These are phyloP conservation scores for Penicillium roqueforti DNA, from an alignment of 495 filamentous ascomycete genomes.

Conservation along the genomic window DNA sequence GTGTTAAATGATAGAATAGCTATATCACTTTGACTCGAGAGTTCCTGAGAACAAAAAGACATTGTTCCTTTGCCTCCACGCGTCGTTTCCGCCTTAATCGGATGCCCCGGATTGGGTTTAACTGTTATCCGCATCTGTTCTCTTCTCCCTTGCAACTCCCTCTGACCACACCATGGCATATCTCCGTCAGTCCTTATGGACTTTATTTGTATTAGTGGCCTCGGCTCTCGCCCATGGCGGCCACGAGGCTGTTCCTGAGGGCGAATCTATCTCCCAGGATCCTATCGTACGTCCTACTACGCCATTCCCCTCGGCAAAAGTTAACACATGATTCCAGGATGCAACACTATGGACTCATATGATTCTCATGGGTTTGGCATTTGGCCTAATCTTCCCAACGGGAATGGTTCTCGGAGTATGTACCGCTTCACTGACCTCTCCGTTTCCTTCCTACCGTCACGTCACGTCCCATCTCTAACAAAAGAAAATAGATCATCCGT, in stretches of 20 bases:
- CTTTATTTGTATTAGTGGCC: slow-evolving; percentile 30
- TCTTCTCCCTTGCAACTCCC: slow-evolving; percentile 10
- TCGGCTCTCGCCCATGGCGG: slow-evolving; percentile 64
- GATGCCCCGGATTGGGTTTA: slow-evolving; percentile 25
- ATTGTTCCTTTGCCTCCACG: background rate
- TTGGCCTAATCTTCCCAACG: slow-evolving; percentile 86
- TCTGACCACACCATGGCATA: slow-evolving; percentile 17
- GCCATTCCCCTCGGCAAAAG: background rate
- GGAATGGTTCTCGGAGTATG: slow-evolving; percentile 94
- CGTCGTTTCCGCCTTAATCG: slow-evolving; percentile 15
- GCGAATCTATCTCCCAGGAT: slow-evolving; percentile 68
- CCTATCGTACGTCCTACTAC: slow-evolving; percentile 66
- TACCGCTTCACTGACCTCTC: slow-evolving; percentile 7
- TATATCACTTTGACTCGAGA: background rate
- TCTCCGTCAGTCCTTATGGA: slow-evolving; percentile 17
- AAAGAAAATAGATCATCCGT: slow-evolving; percentile 63
- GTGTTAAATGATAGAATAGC: too few relatives aligned
- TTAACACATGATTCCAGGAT: slow-evolving; percentile 49
- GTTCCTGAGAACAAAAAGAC: background rate
- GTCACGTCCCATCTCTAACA: background rate
- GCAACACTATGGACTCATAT: slow-evolving; percentile 91
- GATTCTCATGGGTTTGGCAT: slow-evolving; percentile 77
- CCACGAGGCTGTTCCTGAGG: slow-evolving; percentile 70
- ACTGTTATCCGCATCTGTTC: slow-evolving; percentile 11
- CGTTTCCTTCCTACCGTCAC: background rate